A percentile compares a stretch with the other conserved stretches of the same genome.
Conservation (phyloP, 495 filamentous ascomycete genomes). For the Aspergillus coremiiformis region DNA sequence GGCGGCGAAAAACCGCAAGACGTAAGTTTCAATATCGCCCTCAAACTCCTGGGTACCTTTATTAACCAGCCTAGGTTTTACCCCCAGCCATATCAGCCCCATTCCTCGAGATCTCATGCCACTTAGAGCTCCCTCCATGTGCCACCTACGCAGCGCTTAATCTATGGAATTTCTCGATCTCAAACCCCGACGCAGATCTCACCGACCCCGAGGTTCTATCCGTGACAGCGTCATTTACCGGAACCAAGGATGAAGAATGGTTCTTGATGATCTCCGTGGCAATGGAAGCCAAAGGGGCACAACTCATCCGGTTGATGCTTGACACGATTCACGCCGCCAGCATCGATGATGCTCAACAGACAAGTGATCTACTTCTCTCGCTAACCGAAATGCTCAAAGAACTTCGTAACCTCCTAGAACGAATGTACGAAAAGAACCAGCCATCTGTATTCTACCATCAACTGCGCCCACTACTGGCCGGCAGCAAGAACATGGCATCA, state of each 20-base stretch:
- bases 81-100: slow-evolving; percentile 77
- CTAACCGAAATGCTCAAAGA: slow-evolving; percentile 80
- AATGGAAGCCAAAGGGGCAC: slow-evolving; percentile 84
- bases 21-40: slow-evolving; percentile 33
- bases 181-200: slow-evolving; percentile 62
- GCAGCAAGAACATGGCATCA: slow-evolving; percentile 92
- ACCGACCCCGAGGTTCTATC: slow-evolving; percentile 78
- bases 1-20: slow-evolving; percentile 75
- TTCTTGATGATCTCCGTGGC: slow-evolving; percentile 93
- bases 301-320: slow-evolving; percentile 77
- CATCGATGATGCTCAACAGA: slow-evolving; percentile 52
- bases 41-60: background rate
- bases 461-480: slow-evolving; percentile 86
- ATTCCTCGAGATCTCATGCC: slow-evolving; percentile 64
- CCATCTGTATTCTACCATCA: slow-evolving; percentile 85
- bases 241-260: slow-evolving; percentile 92
- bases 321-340: slow-evolving; percentile 68
- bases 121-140: slow-evolving; percentile 81
- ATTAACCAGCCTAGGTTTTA: slow-evolving; percentile 49
- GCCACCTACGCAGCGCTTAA: slow-evolving; percentile 87
- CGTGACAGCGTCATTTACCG: slow-evolving; percentile 79
- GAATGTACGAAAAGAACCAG: slow-evolving; percentile 85
- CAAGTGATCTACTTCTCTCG: slow-evolving; percentile 59
- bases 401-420: slow-evolving; percentile 59
- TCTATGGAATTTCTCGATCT: slow-evolving; percentile 86